phyloP scores from a whole-genome alignment of 2,329 filamentous ascomycete genomes.

The Aspergillus fijiensis region DNA sequence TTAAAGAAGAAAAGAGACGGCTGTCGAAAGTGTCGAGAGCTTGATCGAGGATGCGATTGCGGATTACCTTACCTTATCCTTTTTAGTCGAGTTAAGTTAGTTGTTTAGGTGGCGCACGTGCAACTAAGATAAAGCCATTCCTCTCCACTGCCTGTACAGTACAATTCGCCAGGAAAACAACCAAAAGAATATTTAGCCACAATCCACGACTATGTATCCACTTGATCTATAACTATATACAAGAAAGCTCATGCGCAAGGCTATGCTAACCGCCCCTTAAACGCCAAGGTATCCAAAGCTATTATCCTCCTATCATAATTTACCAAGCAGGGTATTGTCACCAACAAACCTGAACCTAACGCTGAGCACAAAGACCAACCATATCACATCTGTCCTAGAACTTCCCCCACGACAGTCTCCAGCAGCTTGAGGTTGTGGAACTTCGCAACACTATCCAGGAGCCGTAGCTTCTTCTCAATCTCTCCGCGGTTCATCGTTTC shows the following conservation, averaged over 20 bases:
- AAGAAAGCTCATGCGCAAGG: neutral
- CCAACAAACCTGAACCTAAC: conserved; percentile 1
- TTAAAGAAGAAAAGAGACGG: neutral
- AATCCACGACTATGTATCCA: neutral
- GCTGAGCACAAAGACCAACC: conserved; percentile 11
- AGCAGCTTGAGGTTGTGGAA: conserved; percentile 84
- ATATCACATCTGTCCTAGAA: conserved; percentile 50
- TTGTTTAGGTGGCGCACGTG: neutral
- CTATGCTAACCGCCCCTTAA: neutral
- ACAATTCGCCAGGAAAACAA: neutral
- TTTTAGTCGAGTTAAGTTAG: too few relatives aligned
- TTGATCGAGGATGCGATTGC: too few relatives aligned
- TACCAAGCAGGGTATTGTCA: conserved; percentile 3
- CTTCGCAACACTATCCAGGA: conserved; percentile 71
- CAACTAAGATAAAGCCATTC: neutral
- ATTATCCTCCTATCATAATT: neutral
- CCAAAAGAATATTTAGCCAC: neutral
- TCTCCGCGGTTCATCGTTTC: conserved; percentile 68
- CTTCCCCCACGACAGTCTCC: conserved; percentile 67
- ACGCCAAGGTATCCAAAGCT: neutral
- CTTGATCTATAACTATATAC: neutral
- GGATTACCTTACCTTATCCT: too few relatives aligned
- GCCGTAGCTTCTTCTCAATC: conserved; percentile 62
- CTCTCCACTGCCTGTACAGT: neutral
- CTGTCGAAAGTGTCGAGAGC: neutral